Percentiles rank a stretch among this genome's conserved stretches.
Evolutionary conservation across 495 filamentous ascomycete genomes (phyloP).

Genomic region (Podospora pseudopauciseta): DNA sequence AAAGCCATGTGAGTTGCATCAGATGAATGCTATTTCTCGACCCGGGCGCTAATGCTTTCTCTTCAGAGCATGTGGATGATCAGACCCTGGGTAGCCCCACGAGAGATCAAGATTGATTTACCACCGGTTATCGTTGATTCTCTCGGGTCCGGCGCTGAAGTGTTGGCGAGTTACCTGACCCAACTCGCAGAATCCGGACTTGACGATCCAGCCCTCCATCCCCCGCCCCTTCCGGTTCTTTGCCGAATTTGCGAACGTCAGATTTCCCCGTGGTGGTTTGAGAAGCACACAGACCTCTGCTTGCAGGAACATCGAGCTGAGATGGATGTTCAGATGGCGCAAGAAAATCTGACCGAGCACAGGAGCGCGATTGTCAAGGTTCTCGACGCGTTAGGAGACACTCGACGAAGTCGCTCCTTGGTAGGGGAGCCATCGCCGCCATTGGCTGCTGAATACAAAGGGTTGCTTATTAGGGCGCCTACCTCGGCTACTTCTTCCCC

Average conservation of each 20-base stretch:
- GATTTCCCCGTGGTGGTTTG: slow-evolving; percentile 99
- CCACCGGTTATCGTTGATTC: slow-evolving; percentile 89
- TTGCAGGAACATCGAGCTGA: slow-evolving; percentile 93
- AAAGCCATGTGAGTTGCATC: slow-evolving; percentile 73
- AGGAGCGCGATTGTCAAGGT: slow-evolving; percentile 94
- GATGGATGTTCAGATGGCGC: slow-evolving; percentile 93
- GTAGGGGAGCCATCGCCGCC: slow-evolving; percentile 54
- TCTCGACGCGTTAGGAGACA: slow-evolving; percentile 77
- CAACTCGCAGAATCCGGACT: slow-evolving; percentile 79
- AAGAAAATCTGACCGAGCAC: slow-evolving; percentile 90
- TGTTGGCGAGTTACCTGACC: slow-evolving; percentile 90
- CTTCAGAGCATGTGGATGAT: slow-evolving; percentile 98
- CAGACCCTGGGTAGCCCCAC: slow-evolving; percentile 80
- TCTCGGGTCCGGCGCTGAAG: slow-evolving; percentile 88
- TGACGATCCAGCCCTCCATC: slow-evolving; percentile 74
- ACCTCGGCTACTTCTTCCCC: slow-evolving; percentile 59
- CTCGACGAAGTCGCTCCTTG: slow-evolving; percentile 64
- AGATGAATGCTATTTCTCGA: neutral
- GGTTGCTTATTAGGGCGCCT: slow-evolving; percentile 76
- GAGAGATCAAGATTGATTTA: slow-evolving; percentile 92
- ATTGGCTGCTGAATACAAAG: slow-evolving; percentile 82
- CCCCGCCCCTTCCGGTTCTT: slow-evolving; percentile 84
- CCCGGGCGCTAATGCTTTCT: slow-evolving; percentile 9
- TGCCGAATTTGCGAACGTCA: slow-evolving; percentile 97
- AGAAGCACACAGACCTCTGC: slow-evolving; percentile 96